Evolutionary conservation across 768 basidiomycete species (phyloP).

Genomic region (Multifurca ochricompacta): DNA sequence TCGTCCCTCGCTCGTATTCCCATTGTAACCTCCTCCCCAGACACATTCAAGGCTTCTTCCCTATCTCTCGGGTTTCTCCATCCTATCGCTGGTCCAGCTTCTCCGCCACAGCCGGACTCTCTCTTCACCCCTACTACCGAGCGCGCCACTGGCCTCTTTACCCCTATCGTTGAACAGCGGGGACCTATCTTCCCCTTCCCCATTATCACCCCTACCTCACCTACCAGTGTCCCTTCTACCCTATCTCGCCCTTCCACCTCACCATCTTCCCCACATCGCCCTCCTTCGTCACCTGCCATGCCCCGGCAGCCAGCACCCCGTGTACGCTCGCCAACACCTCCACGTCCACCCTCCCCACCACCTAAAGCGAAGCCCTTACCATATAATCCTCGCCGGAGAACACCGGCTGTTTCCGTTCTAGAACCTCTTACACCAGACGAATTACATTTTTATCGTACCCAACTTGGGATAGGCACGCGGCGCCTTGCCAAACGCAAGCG

Average conservation of each 20-base stretch:
- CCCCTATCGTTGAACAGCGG: constrained; percentile 15
- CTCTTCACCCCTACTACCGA: constrained; percentile 17
- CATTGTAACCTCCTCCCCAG: background rate
- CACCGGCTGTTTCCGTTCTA: constrained; percentile 26
- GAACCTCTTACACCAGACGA: constrained; percentile 19
- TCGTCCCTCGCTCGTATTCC: constrained; percentile 14
- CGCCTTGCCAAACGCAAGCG: constrained; percentile 29
- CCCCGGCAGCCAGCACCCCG: constrained; percentile 14
- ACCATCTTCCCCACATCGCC: constrained; percentile 17
- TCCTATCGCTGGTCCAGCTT: background rate
- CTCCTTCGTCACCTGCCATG: constrained; percentile 18
- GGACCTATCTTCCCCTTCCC: constrained; percentile 1
- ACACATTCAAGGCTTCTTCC: constrained; percentile 2
- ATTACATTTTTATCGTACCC: constrained; percentile 23
- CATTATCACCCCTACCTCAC: constrained; percentile 7
- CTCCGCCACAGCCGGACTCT: constrained; percentile 11
- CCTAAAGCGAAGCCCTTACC: constrained; percentile 20
- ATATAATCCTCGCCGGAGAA: constrained; percentile 22
- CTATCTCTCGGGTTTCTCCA: constrained; percentile 4
- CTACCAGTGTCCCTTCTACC: constrained; percentile 11
- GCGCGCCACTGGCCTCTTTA: constrained; percentile 9
- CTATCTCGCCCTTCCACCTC: constrained; percentile 21
- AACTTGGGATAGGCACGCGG: constrained; percentile 28
- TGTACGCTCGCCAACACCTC: constrained; percentile 19
- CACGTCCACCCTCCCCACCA: constrained; percentile 20